phyloP scores from a whole-genome alignment of 1,139 yeast genomes.

The Magnusiomyces suaveolens region DNA sequence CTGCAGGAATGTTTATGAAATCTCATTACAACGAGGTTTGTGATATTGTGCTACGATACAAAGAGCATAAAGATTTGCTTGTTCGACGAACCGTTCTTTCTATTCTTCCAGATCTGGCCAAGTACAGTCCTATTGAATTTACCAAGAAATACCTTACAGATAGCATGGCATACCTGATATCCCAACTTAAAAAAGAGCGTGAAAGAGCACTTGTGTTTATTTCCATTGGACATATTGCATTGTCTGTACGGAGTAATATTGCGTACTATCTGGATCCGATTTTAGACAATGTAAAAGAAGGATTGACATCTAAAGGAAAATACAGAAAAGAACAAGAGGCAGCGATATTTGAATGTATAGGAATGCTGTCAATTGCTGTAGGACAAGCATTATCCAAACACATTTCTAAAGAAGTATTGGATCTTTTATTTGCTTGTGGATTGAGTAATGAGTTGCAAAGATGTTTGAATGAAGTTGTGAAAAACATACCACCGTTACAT shows the following conservation, averaged over 20 bases:
- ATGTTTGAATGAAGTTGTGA: conserved; percentile 57
- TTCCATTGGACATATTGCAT: conserved; percentile 80
- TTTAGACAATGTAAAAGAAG: conserved; percentile 73
- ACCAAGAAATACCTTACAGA: conserved; percentile 74
- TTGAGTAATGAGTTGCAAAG: conserved; percentile 71
- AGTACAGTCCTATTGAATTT: conserved; percentile 66
- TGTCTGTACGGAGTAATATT: conserved; percentile 77
- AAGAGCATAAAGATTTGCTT: conserved; percentile 65
- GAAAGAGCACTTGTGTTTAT: conserved; percentile 71
- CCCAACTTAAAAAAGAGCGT: conserved; percentile 65
- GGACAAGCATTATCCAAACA: conserved; percentile 94
- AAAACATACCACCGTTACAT: conserved; percentile 71
- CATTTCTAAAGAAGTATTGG: conserved; percentile 70
- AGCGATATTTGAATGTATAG: conserved; percentile 81
- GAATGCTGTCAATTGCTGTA: conserved; percentile 76
- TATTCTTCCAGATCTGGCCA: conserved; percentile 73
- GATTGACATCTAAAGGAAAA: conserved; percentile 57
- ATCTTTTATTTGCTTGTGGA: conserved; percentile 72
- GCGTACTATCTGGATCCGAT: conserved; percentile 84
- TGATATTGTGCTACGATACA: conserved; percentile 63
- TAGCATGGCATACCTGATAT: conserved; percentile 65
- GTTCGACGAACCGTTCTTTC: conserved; percentile 77
- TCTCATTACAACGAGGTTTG: conserved; percentile 70
- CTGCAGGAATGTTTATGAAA: conserved; percentile 57
- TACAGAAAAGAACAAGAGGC: conserved; percentile 68